phyloP scores from a whole-genome alignment of 1,284 basidiomycete species.

The Malassezia pachydermatis region DNA sequence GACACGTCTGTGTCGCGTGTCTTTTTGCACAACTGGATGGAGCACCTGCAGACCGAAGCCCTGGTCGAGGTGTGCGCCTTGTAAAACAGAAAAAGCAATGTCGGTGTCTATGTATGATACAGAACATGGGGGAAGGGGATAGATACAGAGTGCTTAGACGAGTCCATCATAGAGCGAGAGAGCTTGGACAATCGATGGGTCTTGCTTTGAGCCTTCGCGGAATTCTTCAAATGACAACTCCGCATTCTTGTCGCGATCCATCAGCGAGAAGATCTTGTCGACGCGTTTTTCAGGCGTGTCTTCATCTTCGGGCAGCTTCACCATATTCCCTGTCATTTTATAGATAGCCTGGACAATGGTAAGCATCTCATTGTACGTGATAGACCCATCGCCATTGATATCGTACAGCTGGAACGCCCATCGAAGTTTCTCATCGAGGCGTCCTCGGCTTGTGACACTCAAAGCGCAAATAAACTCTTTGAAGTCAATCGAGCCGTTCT shows the following conservation, averaged over 20 bases:
- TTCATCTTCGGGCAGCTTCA: constrained; percentile 90
- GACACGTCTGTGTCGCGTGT: constrained; percentile 6
- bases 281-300: constrained; percentile 84
- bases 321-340: constrained; percentile 71
- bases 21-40: constrained; percentile 19
- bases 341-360: constrained; percentile 46
- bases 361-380: constrained; percentile 69
- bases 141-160: constrained; percentile 1
- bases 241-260: constrained; percentile 47
- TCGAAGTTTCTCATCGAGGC: constrained; percentile 94
- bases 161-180: constrained; percentile 39
- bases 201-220: constrained; percentile 46
- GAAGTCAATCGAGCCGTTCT: constrained; percentile 45
- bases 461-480: constrained; percentile 94
- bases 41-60: constrained; percentile 16
- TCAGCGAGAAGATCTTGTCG: constrained; percentile 46
- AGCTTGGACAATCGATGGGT: constrained; percentile 46
- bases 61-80: constrained; percentile 14
- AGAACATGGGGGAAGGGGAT: neutral
- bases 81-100: neutral
- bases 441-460: constrained; percentile 81
- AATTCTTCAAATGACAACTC: constrained; percentile 47
- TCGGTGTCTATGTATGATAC: neutral
- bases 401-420: constrained; percentile 99
- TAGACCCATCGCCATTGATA: constrained; percentile 61